A percentile compares a stretch with the other conserved stretches of the same genome.
These are phyloP conservation scores for Lizonia empirigonia DNA, from an alignment of 2,329 filamentous ascomycete genomes.

Conservation along the genomic window DNA sequence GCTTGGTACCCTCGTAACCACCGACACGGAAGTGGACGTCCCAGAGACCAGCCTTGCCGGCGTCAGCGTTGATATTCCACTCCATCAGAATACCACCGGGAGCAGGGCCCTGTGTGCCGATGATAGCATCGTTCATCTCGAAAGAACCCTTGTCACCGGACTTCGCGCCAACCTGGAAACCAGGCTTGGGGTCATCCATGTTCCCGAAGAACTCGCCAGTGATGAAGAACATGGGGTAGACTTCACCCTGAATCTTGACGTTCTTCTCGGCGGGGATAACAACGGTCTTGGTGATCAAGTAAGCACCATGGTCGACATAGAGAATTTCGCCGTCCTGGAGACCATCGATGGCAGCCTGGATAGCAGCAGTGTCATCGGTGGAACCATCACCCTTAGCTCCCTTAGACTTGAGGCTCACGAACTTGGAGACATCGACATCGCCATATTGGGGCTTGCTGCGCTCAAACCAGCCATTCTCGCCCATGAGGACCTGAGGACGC, in stretches of 20 bases:
- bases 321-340: slow-evolving; percentile 66
- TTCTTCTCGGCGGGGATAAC: slow-evolving; percentile 66
- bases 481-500: slow-evolving; percentile 72
- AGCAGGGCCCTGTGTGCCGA: slow-evolving; percentile 81
- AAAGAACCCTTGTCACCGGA: slow-evolving; percentile 77
- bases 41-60: slow-evolving; percentile 82
- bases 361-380: slow-evolving; percentile 84
- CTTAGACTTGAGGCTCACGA: slow-evolving; percentile 80
- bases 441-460: slow-evolving; percentile 91
- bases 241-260: slow-evolving; percentile 86
- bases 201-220: slow-evolving; percentile 76
- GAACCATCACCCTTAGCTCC: slow-evolving; percentile 87
- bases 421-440: slow-evolving; percentile 66
- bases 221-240: slow-evolving; percentile 90
- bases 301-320: slow-evolving; percentile 69
- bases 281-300: slow-evolving; percentile 65
- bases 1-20: slow-evolving; percentile 79
- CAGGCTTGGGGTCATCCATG: slow-evolving; percentile 75
- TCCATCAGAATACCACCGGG: slow-evolving; percentile 89
- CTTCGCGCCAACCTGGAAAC: slow-evolving; percentile 78
- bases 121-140: slow-evolving; percentile 86
- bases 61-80: slow-evolving; percentile 77
- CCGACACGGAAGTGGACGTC: slow-evolving; percentile 96
- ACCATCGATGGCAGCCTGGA: slow-evolving; percentile 77
- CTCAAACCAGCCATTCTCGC: slow-evolving; percentile 73